phyloP scores from a whole-genome alignment of 2,329 filamentous ascomycete species.

The Exophiala dermatitidis region DNA sequence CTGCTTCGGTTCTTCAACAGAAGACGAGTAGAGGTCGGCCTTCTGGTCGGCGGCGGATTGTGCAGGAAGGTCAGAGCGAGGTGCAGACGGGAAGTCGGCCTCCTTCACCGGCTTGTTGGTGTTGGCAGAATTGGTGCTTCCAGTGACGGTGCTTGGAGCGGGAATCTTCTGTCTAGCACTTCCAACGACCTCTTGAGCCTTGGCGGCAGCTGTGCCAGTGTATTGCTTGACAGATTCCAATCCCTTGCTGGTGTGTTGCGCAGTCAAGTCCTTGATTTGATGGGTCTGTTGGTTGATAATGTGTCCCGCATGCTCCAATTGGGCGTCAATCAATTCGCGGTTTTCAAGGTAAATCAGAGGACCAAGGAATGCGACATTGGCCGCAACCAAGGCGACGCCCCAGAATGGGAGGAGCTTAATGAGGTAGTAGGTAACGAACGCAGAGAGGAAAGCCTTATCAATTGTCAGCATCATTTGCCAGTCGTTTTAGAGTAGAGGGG shows the following conservation, averaged over 20 bases:
- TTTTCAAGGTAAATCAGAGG: slow-evolving; percentile 60
- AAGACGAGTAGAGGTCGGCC: neutral
- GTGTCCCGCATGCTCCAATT: slow-evolving; percentile 49
- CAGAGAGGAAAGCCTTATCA: slow-evolving; percentile 50
- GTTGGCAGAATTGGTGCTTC: no score
- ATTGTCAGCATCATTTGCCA: slow-evolving; percentile 3
- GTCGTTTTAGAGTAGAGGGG: neutral
- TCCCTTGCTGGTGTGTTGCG: slow-evolving; percentile 53
- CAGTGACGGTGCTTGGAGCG: slow-evolving; percentile 1
- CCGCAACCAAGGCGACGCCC: slow-evolving; percentile 54
- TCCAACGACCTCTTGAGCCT: slow-evolving; percentile 49
- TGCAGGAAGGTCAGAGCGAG: slow-evolving; percentile 32
- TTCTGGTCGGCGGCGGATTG: neutral
- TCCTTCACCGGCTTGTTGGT: slow-evolving; percentile 34
- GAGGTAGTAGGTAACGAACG: slow-evolving; percentile 56
- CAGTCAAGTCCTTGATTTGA: slow-evolving; percentile 54
- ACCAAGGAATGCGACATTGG: slow-evolving; percentile 50
- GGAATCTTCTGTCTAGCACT: slow-evolving; percentile 31
- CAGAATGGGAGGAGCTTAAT: slow-evolving; percentile 61
- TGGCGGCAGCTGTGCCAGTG: slow-evolving; percentile 53
- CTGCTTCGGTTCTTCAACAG: neutral
- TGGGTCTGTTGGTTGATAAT: slow-evolving; percentile 52
- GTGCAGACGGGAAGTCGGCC: slow-evolving; percentile 46
- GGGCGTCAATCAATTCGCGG: slow-evolving; percentile 56
- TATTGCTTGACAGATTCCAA: slow-evolving; percentile 52